A percentile compares a stretch with the other conserved stretches of the same genome.
Conservation (phyloP, 352 stramenopile species). For the Phytopythium montanum region DNA sequence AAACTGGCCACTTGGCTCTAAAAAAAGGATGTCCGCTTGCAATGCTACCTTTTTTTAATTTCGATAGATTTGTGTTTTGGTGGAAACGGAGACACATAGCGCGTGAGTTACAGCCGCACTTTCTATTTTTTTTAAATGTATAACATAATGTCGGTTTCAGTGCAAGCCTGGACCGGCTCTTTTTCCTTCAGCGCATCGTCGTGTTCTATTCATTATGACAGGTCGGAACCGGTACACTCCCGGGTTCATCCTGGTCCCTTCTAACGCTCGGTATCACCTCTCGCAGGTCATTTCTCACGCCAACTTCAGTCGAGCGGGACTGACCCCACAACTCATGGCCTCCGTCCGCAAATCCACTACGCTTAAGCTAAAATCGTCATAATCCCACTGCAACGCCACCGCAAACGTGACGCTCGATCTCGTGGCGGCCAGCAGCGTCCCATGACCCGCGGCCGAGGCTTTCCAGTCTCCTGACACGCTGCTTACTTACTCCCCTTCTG, state of each 20-base stretch:
- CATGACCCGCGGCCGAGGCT: too few relatives aligned
- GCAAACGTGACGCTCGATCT: too few relatives aligned
- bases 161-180: not conserved
- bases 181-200: not conserved
- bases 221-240: too few relatives aligned
- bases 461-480: too few relatives aligned
- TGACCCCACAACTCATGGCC: not conserved
- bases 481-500: too few relatives aligned
- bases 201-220: too few relatives aligned
- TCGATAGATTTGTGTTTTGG: not conserved
- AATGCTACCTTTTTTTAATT: not conserved
- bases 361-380: not conserved
- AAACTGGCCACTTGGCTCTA: not conserved
- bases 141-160: conserved; percentile 1
- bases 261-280: not conserved
- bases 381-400: too few relatives aligned
- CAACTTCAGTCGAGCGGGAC: not conserved
- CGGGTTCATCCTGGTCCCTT: too few relatives aligned
- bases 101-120: not conserved
- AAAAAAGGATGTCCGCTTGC: not conserved
- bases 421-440: too few relatives aligned
- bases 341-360: too few relatives aligned
- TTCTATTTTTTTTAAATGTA: too few relatives aligned
- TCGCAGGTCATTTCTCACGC: conserved; percentile 1
- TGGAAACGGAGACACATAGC: not conserved